Conservation (phyloP, 495 filamentous ascomycete genomes). For the Bryoglossum gracile region DNA sequence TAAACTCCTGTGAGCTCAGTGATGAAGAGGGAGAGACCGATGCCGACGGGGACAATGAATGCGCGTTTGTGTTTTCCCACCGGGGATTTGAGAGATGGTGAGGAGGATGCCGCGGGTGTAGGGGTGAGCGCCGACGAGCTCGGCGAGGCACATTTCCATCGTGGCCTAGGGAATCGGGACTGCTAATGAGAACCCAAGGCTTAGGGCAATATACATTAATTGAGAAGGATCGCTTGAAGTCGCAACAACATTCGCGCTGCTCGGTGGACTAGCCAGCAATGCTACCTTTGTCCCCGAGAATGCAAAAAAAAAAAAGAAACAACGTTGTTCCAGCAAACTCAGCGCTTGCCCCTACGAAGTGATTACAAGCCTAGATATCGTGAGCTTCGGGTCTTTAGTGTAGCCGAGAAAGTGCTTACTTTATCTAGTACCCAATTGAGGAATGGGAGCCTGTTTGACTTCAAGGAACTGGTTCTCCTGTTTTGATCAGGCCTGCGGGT, state of each 20-base stretch:
- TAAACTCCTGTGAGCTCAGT: conserved; percentile 50
- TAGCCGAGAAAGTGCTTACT: neutral
- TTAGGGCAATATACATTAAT: conserved; percentile 58
- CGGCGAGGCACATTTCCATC: conserved; percentile 48
- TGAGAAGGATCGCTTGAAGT: conserved; percentile 9
- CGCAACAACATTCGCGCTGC: conserved; percentile 8
- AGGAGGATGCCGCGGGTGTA: conserved; percentile 42
- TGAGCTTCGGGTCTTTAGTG: neutral
- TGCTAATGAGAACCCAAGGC: conserved; percentile 53
- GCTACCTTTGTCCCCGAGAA: conserved; percentile 33
- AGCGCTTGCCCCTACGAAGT: conserved; percentile 19
- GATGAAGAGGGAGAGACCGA: conserved; percentile 47
- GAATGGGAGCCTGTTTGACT: conserved; percentile 15
- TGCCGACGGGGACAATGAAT: conserved; percentile 47
- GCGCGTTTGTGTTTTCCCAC: conserved; percentile 47
- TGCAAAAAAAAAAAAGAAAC: conserved; percentile 48
- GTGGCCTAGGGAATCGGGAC: conserved; percentile 49
- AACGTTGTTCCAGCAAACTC: conserved; percentile 37
- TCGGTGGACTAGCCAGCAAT: conserved; percentile 37
- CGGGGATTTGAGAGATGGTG: conserved; percentile 50
- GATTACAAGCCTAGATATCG: conserved; percentile 9
- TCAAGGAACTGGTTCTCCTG: conserved; percentile 9
- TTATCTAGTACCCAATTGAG: conserved; percentile 11
- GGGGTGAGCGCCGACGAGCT: conserved; percentile 47
- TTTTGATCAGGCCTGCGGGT: conserved; percentile 1